These are phyloP conservation scores for Boletus fagicola DNA, from an alignment of 768 basidiomycete species.

Conservation along the genomic window DNA sequence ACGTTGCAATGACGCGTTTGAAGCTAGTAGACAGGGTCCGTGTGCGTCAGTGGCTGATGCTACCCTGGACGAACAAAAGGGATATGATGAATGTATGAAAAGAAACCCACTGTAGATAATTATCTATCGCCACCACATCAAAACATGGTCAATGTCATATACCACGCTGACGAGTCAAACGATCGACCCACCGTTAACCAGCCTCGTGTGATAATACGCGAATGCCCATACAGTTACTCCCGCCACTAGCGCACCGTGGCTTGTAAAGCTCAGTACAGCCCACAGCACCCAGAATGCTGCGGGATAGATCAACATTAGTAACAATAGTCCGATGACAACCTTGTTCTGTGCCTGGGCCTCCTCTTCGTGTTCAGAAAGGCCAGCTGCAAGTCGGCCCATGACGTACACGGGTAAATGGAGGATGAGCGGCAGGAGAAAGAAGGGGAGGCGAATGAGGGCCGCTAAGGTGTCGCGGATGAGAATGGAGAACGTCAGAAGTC, in stretches of 20 bases:
- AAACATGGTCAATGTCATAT: conserved; percentile 19
- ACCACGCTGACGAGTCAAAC: conserved; percentile 19
- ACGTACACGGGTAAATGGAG: conserved; percentile 84
- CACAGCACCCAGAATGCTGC: conserved; percentile 83
- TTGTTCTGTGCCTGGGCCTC: conserved; percentile 98
- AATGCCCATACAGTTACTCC: conserved; percentile 69
- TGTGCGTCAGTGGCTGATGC: conserved; percentile 20
- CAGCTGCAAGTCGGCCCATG: conserved; percentile 72
- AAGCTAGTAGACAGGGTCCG: conserved; percentile 44
- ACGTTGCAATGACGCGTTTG: conserved; percentile 88
- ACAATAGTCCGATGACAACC: conserved; percentile 80
- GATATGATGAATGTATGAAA: neutral
- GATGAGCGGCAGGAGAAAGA: conserved; percentile 84
- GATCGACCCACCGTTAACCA: conserved; percentile 74
- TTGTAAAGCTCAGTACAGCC: conserved; percentile 76
- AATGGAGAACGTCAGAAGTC: conserved; percentile 74
- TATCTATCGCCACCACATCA: conserved; percentile 41
- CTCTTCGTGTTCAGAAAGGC: conserved; percentile 79
- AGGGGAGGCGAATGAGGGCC: conserved; percentile 72
- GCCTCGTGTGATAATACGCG: conserved; percentile 78
- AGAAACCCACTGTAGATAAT: conserved; percentile 69
- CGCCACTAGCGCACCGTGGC: conserved; percentile 71
- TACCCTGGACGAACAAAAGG: conserved; percentile 12
- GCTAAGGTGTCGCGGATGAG: conserved; percentile 77
- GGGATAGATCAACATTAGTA: conserved; percentile 74